These are phyloP conservation scores for Cryphonectria naterciae DNA, from an alignment of 2,329 filamentous ascomycete species.

Conservation along the genomic window DNA sequence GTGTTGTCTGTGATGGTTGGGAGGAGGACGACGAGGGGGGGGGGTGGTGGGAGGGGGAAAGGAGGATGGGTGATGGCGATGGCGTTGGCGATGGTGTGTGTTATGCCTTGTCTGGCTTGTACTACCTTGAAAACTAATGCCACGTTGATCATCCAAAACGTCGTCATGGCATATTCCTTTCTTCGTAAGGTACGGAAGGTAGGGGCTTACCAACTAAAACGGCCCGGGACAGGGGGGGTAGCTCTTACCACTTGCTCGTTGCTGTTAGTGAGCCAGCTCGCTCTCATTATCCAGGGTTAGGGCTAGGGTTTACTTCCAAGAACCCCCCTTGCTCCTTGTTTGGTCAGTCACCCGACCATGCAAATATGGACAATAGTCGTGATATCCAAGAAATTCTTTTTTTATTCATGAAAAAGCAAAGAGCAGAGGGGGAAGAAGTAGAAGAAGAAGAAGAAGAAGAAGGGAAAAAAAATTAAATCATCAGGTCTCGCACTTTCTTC, in stretches of 20 bases:
- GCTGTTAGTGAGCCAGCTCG: too few species aligned
- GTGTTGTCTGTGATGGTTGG: conserved; percentile 8
- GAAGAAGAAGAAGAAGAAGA: not conserved
- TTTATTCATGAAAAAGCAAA: not conserved
- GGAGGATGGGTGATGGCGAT: conserved; percentile 20
- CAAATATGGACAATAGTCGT: not conserved
- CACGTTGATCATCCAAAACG: conserved; percentile 30
- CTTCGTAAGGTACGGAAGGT: not conserved
- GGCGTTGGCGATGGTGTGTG: conserved; percentile 8
- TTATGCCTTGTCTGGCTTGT: conserved; percentile 23
- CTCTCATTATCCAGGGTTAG: not conserved
- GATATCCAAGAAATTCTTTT: not conserved
- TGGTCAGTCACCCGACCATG: not conserved
- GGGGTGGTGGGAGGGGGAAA: too few species aligned
- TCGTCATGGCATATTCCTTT: conserved; percentile 19
- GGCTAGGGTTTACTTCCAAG: not conserved
- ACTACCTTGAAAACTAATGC: conserved; percentile 23
- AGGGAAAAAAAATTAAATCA: not conserved
- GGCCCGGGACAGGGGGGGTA: not conserved
- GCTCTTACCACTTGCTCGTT: not conserved
- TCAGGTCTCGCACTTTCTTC: not conserved
- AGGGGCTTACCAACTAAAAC: conserved; percentile 11
- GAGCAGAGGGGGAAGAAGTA: too few species aligned
- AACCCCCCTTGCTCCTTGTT: not conserved
- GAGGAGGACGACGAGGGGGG: not conserved